Percentiles rank a stretch among this genome's conserved stretches.
These are phyloP conservation scores for Fomitopsis betulina DNA, from an alignment of 1,284 basidiomycete species.

Conservation along the genomic window DNA sequence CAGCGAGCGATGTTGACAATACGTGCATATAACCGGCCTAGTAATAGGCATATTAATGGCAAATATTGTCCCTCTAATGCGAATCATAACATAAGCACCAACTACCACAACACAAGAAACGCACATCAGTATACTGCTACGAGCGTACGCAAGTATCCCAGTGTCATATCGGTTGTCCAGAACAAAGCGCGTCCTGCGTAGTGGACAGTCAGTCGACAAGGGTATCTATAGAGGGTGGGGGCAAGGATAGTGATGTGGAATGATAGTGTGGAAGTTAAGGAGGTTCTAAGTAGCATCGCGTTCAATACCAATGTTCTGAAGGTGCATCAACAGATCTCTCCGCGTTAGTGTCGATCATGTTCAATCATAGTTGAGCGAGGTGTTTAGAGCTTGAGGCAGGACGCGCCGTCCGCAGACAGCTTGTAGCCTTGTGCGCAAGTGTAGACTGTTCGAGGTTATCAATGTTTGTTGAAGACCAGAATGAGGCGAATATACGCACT, in stretches of 20 bases:
- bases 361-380: background rate
- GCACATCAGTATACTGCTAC: conserved; percentile 3
- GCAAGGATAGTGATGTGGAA: conserved; percentile 6
- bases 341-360: background rate
- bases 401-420: conserved; percentile 41
- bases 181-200: background rate
- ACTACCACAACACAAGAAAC: conserved; percentile 2
- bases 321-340: background rate
- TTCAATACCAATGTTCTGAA: background rate
- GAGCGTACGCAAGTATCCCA: conserved; percentile 2
- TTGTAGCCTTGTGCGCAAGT: conserved; percentile 55
- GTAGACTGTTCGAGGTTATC: conserved; percentile 39
- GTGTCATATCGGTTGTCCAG: conserved; percentile 1
- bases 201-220: conserved; percentile 3
- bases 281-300: background rate
- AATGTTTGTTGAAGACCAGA: background rate
- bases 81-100: background rate
- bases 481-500: conserved; percentile 36
- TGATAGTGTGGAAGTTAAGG: conserved; percentile 2
- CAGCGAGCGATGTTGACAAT: too few species aligned
- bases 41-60: background rate
- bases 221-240: conserved; percentile 4
- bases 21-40: too few species aligned
- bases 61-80: background rate
- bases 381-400: conserved; percentile 46